Base-by-base conservation (phyloP, 768 basidiomycete genomes). In the Phlebiopsis gigantea region DNA sequence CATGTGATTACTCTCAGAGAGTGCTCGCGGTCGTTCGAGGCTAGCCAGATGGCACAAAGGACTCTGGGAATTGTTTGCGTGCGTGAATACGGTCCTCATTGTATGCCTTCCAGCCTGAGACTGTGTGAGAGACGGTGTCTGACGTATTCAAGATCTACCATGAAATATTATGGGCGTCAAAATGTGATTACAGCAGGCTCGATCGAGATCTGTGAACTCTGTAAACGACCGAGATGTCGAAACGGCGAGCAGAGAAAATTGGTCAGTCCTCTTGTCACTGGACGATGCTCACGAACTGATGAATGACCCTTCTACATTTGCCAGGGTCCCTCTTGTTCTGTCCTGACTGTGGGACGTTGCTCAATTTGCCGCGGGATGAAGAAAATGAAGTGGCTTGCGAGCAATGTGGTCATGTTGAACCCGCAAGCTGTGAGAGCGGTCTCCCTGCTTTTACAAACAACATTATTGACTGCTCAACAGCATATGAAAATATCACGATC, bases 291-390 rank as follows among this genome's bases (percentile, higher is more conserved):
- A n/a, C n/a, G n/a, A 12, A 57, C 42, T 22, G 21, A 22, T 50
- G 52, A 26, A 25, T 34, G 53, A 26, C 19, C 53, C 9, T 7
- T n/a, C 17, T 43, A 31, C 50, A 15, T 45, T 57, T 46, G 34
- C 53, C 64, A 88, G 97, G 96, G 52, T 95, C 94, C 1, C 77
- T 98, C 24, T 76, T 98, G 41, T 98, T 99, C 73, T 99, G 97
- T 73, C 92, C 93, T 1, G 78, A 84, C 57, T 99, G 97, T 62
- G 93, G 93, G 14, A 96, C 92, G 0, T 76, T 99, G 34, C 84
- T 98, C 14, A 82, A 86, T 61, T 72, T 93, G 21, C 97, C 97
- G 0, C 75, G 75, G 63, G 87, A 86, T 45, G 84, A 86, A 44
- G 85, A 92, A 63, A 76, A 78, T 46, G 74, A 74, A n/a, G 87